Evolutionary conservation across 805 yeast species (phyloP), one percentile per base, ranked within the genome.

Genomic region (Candida xiaguanensis): DNA sequence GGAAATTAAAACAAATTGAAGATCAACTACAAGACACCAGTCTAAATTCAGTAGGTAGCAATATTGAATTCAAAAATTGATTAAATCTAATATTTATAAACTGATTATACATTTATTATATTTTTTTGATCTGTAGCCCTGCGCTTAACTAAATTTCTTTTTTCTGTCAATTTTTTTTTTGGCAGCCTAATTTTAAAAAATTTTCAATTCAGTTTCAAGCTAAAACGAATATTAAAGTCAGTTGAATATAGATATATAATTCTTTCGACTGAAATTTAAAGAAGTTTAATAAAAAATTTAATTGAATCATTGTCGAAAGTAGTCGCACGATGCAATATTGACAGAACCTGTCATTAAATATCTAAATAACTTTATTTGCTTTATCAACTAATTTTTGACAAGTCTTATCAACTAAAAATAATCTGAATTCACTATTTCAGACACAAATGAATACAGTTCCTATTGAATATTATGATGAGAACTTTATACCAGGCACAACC

Each of bases 401-500:
- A 19, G 4, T 31, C 11, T 15, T 24, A 20, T 31, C 18, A n/a
- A 6, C 9, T 19, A n/a, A n/a, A n/a, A n/a, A n/a, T n/a, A n/a
- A n/a, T n/a, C n/a, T n/a, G 9, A 8, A 7, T 9, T 9, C 24
- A 22, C 24, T 13, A 12, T 13, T 13, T n/a, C 29, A 26, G 15
- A 9, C 29, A 12, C 8, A 4, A 24, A 16, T 25, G 8, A 25
- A 34, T 17, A 25, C 36, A 2, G 36, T 34, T 17, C 36, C 36
- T 8, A 16, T 30, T 16, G 36, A 34, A 25, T 34, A 34, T 24
- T 34, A 53, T 26, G 35, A 50, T 31, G 54, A 51, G 2, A 75
- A 73, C 31, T 75, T 67, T 48, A 55, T 77, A 34, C 82, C 82
- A 1, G 82, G 82, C 6, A 77, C 83, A 0, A 58, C 72, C 46